Percentiles rank a stretch among this genome's conserved stretches.
These are phyloP conservation scores for Xylaria digitata DNA, from an alignment of 2,329 filamentous ascomycete species.

Conservation along the genomic window DNA sequence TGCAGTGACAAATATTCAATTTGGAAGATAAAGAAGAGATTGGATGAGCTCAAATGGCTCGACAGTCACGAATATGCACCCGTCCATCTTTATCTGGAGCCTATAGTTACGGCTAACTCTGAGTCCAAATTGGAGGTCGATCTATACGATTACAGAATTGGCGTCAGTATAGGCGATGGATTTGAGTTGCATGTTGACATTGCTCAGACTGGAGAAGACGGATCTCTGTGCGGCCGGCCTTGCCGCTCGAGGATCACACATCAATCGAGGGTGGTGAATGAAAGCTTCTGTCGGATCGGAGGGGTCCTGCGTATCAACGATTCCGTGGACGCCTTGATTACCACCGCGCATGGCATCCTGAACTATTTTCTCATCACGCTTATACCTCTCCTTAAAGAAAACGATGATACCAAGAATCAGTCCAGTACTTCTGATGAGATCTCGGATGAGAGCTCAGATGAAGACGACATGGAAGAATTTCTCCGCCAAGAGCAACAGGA, in stretches of 20 bases:
- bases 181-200: slow-evolving; percentile 20
- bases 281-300: slow-evolving; percentile 15
- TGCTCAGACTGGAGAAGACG: neutral
- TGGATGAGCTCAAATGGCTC: slow-evolving; percentile 14
- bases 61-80: slow-evolving; percentile 8
- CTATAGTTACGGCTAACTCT: neutral
- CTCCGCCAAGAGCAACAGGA: neutral
- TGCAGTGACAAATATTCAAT: slow-evolving; percentile 14
- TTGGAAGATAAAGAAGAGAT: slow-evolving; percentile 21
- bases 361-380: slow-evolving; percentile 2
- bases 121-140: neutral
- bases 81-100: slow-evolving; percentile 16
- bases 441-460: neutral
- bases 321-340: slow-evolving; percentile 11
- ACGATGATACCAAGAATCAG: neutral
- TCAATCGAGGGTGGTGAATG: slow-evolving; percentile 2
- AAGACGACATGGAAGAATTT: neutral
- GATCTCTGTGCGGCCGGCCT: slow-evolving; percentile 12
- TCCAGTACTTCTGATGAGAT: neutral
- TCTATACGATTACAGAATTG: slow-evolving; percentile 10
- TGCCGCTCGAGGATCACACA: slow-evolving; percentile 17
- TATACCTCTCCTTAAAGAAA: neutral
- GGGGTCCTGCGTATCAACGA: slow-evolving; percentile 12
- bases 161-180: neutral
- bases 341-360: slow-evolving; percentile 15